A percentile compares a stretch with the other conserved stretches of the same genome.
Conservation (phyloP, 2,329 filamentous ascomycete genomes). For the Xylaria hypoxylon region DNA sequence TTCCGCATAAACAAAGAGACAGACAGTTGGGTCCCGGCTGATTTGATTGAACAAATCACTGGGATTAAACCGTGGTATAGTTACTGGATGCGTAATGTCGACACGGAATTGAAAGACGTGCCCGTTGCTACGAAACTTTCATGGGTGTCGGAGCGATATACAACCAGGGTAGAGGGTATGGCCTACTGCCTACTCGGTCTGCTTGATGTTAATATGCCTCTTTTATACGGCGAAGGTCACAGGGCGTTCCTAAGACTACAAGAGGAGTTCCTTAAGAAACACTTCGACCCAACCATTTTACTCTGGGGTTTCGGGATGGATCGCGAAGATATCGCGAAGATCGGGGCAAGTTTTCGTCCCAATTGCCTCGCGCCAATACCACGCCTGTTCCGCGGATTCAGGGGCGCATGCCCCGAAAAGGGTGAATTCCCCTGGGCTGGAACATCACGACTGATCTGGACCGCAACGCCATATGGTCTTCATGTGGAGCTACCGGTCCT, state of each 20-base stretch:
- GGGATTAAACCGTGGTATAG: neutral
- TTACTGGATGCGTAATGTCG: neutral
- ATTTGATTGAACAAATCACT: neutral
- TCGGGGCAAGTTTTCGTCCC: neutral
- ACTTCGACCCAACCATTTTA: slow-evolving; percentile 12
- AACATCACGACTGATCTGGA: neutral
- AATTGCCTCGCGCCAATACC: slow-evolving; percentile 10
- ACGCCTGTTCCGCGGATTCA: neutral
- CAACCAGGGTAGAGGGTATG: slow-evolving; percentile 28
- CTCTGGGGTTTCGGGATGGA: neutral
- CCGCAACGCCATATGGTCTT: slow-evolving; percentile 1
- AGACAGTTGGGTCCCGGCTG: neutral
- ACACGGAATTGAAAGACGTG: neutral
- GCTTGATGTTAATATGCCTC: slow-evolving; percentile 24
- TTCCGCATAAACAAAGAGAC: neutral
- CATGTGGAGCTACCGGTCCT: neutral
- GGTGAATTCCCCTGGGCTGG: no score
- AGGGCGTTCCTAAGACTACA: slow-evolving; percentile 25
- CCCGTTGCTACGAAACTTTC: slow-evolving; percentile 11
- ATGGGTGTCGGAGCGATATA: slow-evolving; percentile 23
- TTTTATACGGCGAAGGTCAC: slow-evolving; percentile 31
- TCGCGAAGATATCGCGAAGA: neutral
- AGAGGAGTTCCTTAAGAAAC: slow-evolving; percentile 25
- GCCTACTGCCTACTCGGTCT: slow-evolving; percentile 33
- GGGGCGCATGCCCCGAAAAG: no score